phyloP scores from a whole-genome alignment of 2,329 filamentous ascomycete species.

The Fusarium torulosum region DNA sequence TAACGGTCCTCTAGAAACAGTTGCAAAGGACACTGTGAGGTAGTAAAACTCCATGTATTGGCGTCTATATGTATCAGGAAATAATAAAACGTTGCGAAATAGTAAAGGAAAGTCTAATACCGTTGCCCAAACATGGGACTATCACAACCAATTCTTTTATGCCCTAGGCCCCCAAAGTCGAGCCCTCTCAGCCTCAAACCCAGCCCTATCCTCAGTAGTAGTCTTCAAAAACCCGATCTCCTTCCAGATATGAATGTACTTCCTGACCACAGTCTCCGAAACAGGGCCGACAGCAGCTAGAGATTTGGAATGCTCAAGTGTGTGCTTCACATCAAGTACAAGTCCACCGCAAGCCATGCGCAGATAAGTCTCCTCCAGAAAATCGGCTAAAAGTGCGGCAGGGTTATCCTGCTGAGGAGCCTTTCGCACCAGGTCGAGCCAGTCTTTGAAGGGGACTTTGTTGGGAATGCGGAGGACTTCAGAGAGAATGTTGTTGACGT shows the following conservation, averaged over 20 bases:
- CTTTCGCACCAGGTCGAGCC: conserved; percentile 24
- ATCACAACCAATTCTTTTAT: not conserved
- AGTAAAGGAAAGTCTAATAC: not conserved
- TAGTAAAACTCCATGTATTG: too few relatives aligned
- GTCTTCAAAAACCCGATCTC: conserved; percentile 43
- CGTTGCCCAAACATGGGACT: not conserved
- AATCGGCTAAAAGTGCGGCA: conserved; percentile 13
- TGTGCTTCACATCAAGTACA: conserved; percentile 22
- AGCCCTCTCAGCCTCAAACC: conserved; percentile 28
- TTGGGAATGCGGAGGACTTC: conserved; percentile 21
- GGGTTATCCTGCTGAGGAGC: conserved; percentile 36
- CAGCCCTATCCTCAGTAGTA: conserved; percentile 27
- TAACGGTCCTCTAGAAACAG: too few relatives aligned
- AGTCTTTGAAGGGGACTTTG: conserved; percentile 19
- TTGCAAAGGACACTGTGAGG: too few relatives aligned
- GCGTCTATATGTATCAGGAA: too few relatives aligned
- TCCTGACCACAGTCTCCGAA: conserved; percentile 27
- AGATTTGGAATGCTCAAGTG: conserved; percentile 32
- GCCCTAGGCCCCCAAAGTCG: conserved; percentile 25
- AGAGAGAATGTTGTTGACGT: conserved; percentile 31
- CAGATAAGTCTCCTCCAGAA: conserved; percentile 19
- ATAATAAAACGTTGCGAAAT: not conserved
- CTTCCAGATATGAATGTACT: conserved; percentile 44
- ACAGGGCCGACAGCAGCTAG: conserved; percentile 23
- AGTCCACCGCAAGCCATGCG: conserved; percentile 36